Evolutionary conservation across 2,329 filamentous ascomycete species (phyloP).

Genomic region (Raffaelea arxii): DNA sequence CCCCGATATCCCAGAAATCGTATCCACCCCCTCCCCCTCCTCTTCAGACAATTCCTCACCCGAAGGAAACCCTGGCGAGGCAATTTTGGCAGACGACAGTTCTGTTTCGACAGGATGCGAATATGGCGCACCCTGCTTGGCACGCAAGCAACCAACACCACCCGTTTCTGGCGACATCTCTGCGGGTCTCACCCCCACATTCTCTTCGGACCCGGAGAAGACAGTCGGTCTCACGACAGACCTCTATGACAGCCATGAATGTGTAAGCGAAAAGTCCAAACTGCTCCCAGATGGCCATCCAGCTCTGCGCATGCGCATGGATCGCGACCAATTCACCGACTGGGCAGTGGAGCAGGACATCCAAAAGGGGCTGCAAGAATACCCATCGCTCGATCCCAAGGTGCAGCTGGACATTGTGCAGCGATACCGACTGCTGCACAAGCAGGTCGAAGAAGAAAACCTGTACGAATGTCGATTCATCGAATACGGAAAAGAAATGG

Average conservation of each 20-base stretch:
- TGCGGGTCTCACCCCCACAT: too few relatives aligned
- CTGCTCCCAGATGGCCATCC: not conserved
- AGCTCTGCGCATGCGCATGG: not conserved
- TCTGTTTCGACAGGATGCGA: slow-evolving; percentile 2
- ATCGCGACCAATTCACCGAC: slow-evolving; percentile 19
- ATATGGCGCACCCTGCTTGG: not conserved
- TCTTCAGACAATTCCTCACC: not conserved
- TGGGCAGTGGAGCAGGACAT: slow-evolving; percentile 26
- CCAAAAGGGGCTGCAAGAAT: slow-evolving; percentile 24
- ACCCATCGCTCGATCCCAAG: slow-evolving; percentile 42
- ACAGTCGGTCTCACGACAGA: not conserved
- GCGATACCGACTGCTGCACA: slow-evolving; percentile 48
- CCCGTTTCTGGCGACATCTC: not conserved
- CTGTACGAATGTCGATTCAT: slow-evolving; percentile 49
- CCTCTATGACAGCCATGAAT: not conserved
- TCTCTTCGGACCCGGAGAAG: slow-evolving; percentile 1
- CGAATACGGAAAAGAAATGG: slow-evolving; percentile 48
- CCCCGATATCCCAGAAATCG: not conserved
- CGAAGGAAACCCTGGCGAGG: not conserved
- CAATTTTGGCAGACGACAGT: not conserved
- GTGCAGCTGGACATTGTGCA: slow-evolving; percentile 44
- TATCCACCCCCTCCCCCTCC: not conserved
- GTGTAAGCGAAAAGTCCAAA: not conserved
- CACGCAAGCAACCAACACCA: not conserved
- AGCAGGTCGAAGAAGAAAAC: slow-evolving; percentile 42